Evolutionary conservation across 495 filamentous ascomycete genomes (phyloP), one percentile per base, ranked within the genome.

Genomic region (Hyaloscypha variabilis): DNA sequence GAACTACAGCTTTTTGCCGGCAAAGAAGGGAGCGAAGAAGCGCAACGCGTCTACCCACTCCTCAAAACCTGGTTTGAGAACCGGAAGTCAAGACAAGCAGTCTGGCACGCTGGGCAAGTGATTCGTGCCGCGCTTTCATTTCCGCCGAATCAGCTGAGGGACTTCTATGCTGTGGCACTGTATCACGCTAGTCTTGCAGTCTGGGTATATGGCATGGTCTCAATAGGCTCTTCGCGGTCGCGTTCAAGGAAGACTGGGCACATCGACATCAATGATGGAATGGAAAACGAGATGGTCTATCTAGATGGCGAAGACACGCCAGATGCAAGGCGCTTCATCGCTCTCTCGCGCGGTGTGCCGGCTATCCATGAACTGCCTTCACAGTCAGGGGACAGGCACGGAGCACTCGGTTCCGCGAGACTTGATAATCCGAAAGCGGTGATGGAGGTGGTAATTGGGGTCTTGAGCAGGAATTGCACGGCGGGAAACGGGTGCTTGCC

Each of bases 1-100:
- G 87, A 89, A 57, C 78, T 90, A 0, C 87, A 91, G 65, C 79
- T 86, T 1, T 87, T 89, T 60, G 83, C 85, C 0, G 86, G 86
- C 0, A 85, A 86, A 49, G 84, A 88, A 60, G 87, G 86, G 61
- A 81, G 84, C 59, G 83, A 88, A 58, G 85, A 88, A 69, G 83
- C 85, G 1, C 76, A 80, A 3, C 72, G 81, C 1, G 81, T 85
- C 6, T 84, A 83, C 51, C 79, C 83, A 14, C 76, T 75, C 0
- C 75, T 88, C 0, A 76, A 83, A 51, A 72, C 81, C 28, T 89
- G 87, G 87, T 80, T 83, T 1, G 71, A 75, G 0, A 81, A 73
- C n/a, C 56, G 71, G 2, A 82, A 86, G 24, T 79, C 83, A 0
- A 74, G 87, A 10, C 79, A 79, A 30, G 87, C 87, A 1, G 66